Evolutionary conservation across 2,329 filamentous ascomycete genomes (phyloP).

Genomic region (Pyricularia grisea): DNA sequence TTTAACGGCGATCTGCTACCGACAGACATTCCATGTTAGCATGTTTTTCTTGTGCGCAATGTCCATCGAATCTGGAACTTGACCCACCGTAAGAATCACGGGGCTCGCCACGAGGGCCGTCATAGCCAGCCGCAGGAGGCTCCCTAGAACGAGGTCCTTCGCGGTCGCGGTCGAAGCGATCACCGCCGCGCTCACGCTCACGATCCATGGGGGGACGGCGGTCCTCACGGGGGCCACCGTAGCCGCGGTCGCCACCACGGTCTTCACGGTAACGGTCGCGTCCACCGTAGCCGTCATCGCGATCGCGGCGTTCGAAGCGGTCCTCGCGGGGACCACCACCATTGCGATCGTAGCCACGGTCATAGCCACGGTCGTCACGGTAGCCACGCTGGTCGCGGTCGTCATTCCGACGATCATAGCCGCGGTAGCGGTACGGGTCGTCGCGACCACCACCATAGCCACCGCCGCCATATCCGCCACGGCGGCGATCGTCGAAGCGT

Average conservation of each 20-base stretch:
- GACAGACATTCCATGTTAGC: neutral
- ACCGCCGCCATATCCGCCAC: slow-evolving; percentile 40
- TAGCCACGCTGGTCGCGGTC: slow-evolving; percentile 26
- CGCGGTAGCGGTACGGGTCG: slow-evolving; percentile 48
- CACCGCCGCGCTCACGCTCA: slow-evolving; percentile 26
- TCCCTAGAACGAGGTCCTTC: slow-evolving; percentile 27
- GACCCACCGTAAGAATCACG: slow-evolving; percentile 2
- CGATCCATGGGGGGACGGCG: slow-evolving; percentile 28
- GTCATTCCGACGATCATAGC: slow-evolving; percentile 18
- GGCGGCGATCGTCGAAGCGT: slow-evolving; percentile 55
- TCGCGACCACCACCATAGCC: slow-evolving; percentile 36
- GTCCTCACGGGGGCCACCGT: slow-evolving; percentile 36
- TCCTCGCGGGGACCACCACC: slow-evolving; percentile 26
- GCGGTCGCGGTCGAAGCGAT: slow-evolving; percentile 46
- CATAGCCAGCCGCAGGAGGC: slow-evolving; percentile 16
- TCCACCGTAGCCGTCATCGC: slow-evolving; percentile 30
- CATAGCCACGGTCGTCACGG: slow-evolving; percentile 15
- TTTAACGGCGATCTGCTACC: slow-evolving; percentile 1
- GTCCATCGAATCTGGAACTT: neutral
- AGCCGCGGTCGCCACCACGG: slow-evolving; percentile 30
- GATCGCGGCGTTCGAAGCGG: slow-evolving; percentile 6
- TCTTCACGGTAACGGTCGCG: slow-evolving; percentile 32
- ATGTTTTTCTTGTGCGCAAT: neutral
- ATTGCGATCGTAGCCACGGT: slow-evolving; percentile 29
- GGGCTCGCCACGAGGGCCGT: slow-evolving; percentile 1